Evolutionary conservation across 108 stramenopile genomes (phyloP).

Genomic region (Cyclotella cryptica): DNA sequence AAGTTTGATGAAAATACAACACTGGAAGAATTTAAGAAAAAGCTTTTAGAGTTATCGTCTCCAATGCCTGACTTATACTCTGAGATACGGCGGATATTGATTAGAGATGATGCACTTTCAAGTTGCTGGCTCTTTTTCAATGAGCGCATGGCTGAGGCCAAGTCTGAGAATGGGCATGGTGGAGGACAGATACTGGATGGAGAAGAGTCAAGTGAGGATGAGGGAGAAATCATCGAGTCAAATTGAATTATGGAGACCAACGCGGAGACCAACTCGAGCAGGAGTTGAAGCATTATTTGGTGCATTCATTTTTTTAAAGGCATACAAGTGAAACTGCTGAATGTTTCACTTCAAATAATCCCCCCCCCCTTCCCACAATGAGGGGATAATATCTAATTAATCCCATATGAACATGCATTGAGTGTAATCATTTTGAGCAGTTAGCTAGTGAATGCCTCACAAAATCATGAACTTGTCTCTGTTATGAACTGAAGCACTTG

Average conservation of each 20-base stretch:
- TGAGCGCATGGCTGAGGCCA: conserved; percentile 46
- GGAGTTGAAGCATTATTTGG: no score
- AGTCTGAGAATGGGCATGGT: conserved; percentile 11
- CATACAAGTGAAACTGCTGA: no score
- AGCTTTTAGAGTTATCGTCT: conserved; percentile 59
- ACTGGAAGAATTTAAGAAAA: conserved; percentile 65
- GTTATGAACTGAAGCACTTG: no score
- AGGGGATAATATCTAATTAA: no score
- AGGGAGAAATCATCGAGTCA: conserved; percentile 86
- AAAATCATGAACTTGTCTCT: no score
- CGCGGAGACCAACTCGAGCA: no score
- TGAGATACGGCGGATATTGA: conserved; percentile 63
- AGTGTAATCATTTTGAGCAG: no score
- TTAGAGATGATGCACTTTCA: conserved; percentile 68
- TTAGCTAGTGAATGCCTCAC: no score
- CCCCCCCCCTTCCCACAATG: background rate
- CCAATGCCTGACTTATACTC: conserved; percentile 57
- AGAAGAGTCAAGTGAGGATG: conserved; percentile 87
- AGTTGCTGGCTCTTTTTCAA: conserved; percentile 70
- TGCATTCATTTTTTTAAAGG: no score
- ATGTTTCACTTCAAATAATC: conserved; percentile 3
- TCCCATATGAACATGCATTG: no score
- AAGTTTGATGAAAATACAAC: conserved; percentile 36
- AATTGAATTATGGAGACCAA: background rate
- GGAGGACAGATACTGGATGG: conserved; percentile 12